Conservation (phyloP, 352 stramenopile genomes). For the Pythium phragmitis region DNA sequence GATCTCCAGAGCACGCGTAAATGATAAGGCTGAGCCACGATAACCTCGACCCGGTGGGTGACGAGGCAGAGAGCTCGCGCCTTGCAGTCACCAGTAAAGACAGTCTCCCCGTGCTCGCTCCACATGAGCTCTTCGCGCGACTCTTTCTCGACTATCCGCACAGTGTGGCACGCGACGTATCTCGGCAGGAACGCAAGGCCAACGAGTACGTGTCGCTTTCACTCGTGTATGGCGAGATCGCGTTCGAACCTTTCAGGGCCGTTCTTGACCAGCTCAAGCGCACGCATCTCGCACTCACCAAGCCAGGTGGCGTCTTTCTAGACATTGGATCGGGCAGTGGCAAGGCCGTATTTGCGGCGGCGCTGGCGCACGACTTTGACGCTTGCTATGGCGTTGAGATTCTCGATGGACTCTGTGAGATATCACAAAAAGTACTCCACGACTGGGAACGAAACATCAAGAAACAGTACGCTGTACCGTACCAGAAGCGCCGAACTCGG, state of each 20-base stretch:
- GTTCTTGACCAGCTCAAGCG: conserved; percentile 64
- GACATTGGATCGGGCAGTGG: conserved; percentile 88
- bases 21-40: conserved; percentile 1
- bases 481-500: conserved; percentile 68
- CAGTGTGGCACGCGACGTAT: conserved; percentile 39
- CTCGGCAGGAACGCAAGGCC: conserved; percentile 43
- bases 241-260: conserved; percentile 73
- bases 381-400: conserved; percentile 87
- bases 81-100: not conserved
- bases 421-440: conserved; percentile 53
- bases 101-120: conserved; percentile 1
- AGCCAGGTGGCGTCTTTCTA: conserved; percentile 76
- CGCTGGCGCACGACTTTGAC: conserved; percentile 85
- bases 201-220: conserved; percentile 65
- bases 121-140: conserved; percentile 38
- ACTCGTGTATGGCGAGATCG: conserved; percentile 90
- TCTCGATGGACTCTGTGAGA: conserved; percentile 65
- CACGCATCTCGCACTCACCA: conserved; percentile 54
- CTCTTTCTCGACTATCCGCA: conserved; percentile 50
- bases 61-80: not conserved
- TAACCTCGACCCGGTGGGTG: not conserved
- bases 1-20: not conserved
- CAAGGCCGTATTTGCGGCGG: conserved; percentile 84
- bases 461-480: conserved; percentile 39
- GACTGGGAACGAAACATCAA: conserved; percentile 62